Percentiles rank a stretch among this genome's conserved stretches.
Conservation (phyloP, 495 filamentous ascomycete genomes). For the Tuber umbilicatum region DNA sequence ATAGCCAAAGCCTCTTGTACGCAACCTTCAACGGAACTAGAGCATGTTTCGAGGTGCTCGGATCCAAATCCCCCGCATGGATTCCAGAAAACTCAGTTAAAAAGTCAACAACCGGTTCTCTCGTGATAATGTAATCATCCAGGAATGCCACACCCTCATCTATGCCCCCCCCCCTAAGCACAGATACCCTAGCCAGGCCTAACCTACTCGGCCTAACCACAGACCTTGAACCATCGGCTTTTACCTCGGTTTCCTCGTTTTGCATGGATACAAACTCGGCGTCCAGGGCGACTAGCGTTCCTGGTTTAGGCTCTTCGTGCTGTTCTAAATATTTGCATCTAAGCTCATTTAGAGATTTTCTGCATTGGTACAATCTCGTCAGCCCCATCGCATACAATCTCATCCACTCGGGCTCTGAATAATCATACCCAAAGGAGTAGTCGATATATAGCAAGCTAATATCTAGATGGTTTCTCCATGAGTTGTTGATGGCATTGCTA, state of each 20-base stretch:
- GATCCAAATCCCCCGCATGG: constrained; percentile 72
- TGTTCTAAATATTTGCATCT: constrained; percentile 57
- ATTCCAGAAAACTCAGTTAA: constrained; percentile 90
- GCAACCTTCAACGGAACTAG: constrained; percentile 81
- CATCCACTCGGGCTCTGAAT: constrained; percentile 14
- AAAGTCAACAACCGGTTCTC: constrained; percentile 91
- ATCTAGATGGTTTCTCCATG: constrained; percentile 78
- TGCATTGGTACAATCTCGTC: constrained; percentile 7
- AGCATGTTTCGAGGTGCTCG: constrained; percentile 62
- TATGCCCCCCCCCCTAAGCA: constrained; percentile 68
- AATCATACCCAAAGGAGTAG: constrained; percentile 45
- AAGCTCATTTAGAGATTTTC: constrained; percentile 14
- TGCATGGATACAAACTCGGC: constrained; percentile 91
- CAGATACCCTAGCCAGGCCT: constrained; percentile 80
- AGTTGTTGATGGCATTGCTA: constrained; percentile 68
- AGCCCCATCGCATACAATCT: constrained; percentile 23
- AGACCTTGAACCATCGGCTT: constrained; percentile 78
- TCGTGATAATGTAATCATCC: constrained; percentile 90
- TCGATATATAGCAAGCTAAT: constrained; percentile 75
- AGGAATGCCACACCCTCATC: constrained; percentile 80
- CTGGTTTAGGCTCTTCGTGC: constrained; percentile 60
- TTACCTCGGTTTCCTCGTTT: constrained; percentile 85
- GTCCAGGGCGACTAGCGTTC: constrained; percentile 79
- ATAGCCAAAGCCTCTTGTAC: constrained; percentile 96
- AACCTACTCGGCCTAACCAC: constrained; percentile 77